phyloP scores from a whole-genome alignment of 2,329 filamentous ascomycete genomes.

The Phoma sp. region DNA sequence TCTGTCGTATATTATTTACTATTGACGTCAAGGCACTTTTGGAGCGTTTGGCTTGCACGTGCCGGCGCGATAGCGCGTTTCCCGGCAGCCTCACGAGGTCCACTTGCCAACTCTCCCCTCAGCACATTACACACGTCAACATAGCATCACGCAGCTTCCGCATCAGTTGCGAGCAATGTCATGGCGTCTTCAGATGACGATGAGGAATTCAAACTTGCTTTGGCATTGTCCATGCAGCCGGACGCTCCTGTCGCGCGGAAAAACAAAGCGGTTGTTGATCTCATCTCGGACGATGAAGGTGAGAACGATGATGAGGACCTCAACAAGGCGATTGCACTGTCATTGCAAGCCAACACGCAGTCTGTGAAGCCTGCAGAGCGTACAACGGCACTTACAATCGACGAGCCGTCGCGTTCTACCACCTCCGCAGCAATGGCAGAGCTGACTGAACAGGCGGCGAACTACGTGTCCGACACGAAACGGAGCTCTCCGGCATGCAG shows the following conservation, averaged over 20 bases:
- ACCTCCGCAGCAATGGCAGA: neutral
- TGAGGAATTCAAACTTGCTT: conserved; percentile 36
- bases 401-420: neutral
- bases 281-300: conserved; percentile 27
- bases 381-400: neutral
- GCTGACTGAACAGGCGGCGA: conserved; percentile 5
- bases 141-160: neutral
- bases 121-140: conserved; percentile 7
- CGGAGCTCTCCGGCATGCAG: neutral
- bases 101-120: neutral
- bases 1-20: neutral
- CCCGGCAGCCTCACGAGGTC: neutral
- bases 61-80: conserved; percentile 30
- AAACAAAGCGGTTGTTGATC: conserved; percentile 21
- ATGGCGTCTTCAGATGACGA: conserved; percentile 41
- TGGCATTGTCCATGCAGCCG: conserved; percentile 40
- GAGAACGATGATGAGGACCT: conserved; percentile 33
- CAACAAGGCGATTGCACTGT: conserved; percentile 39
- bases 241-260: conserved; percentile 13
- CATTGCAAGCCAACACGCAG: conserved; percentile 22
- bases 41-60: conserved; percentile 23
- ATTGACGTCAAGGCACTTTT: neutral
- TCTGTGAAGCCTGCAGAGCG: neutral
- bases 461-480: neutral
- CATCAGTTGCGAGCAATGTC: neutral